Evolutionary conservation across 768 basidiomycete species (phyloP).

Genomic region (Serendipita sp.): DNA sequence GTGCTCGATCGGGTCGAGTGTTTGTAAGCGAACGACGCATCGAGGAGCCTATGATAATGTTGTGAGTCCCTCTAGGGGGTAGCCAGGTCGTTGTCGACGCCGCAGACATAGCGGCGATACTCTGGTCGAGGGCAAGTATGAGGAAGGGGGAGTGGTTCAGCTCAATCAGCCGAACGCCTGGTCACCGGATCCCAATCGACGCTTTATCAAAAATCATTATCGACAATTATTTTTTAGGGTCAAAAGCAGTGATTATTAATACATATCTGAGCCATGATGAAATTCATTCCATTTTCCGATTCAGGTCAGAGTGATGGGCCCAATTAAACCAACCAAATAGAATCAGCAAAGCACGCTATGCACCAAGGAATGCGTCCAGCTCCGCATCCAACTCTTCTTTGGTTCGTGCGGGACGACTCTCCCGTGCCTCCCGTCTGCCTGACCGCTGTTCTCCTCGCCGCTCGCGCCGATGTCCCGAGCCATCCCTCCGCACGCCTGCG

Average conservation of each 20-base stretch:
- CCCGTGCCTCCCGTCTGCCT: slow-evolving; percentile 13
- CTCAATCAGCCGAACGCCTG: neutral
- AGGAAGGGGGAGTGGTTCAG: neutral
- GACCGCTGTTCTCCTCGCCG: slow-evolving; percentile 20
- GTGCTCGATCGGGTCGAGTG: neutral
- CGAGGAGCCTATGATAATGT: neutral
- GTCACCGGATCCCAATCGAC: neutral
- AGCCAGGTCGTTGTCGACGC: neutral
- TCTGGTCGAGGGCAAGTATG: no score
- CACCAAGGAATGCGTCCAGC: slow-evolving; percentile 45
- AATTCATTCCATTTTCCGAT: no score
- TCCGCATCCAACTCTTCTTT: slow-evolving; percentile 73
- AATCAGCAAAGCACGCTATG: neutral
- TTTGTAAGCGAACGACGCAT: neutral
- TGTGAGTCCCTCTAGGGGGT: slow-evolving; percentile 1
- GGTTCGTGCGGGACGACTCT: slow-evolving; percentile 34
- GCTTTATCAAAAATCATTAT: no score
- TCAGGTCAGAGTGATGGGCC: no score
- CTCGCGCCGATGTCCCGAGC: slow-evolving; percentile 7
- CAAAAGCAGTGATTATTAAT: no score
- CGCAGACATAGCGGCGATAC: neutral
- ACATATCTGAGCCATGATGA: no score
- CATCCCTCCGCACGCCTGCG: neutral
- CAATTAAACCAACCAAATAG: no score
- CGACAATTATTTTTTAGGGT: no score